Percentiles rank a stretch among this genome's conserved stretches.
These are phyloP conservation scores for Apophysomyces variabilis DNA, from an alignment of 371 early-diverging fungal species.

Conservation along the genomic window DNA sequence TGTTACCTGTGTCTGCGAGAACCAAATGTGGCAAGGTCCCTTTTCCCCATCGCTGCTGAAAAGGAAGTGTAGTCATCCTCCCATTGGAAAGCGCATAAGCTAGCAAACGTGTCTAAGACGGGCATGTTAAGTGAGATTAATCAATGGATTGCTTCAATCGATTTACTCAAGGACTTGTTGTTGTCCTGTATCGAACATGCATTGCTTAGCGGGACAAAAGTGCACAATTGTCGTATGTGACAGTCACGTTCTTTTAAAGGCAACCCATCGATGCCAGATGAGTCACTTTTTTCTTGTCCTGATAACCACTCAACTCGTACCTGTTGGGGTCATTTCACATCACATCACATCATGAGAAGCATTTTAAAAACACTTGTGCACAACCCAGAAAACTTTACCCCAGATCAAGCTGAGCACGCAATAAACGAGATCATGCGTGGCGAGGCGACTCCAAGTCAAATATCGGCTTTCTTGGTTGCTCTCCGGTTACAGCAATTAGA, in stretches of 20 bases:
- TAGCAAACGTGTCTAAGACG: too few relatives aligned
- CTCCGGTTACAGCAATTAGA: slow-evolving; percentile 76
- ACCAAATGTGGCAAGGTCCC: too few relatives aligned
- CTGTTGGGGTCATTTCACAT: background rate
- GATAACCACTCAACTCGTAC: background rate
- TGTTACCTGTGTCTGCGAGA: too few relatives aligned
- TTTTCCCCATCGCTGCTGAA: too few relatives aligned
- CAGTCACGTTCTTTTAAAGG: background rate
- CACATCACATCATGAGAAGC: slow-evolving; percentile 38
- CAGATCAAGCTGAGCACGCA: slow-evolving; percentile 66
- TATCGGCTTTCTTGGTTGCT: slow-evolving; percentile 82
- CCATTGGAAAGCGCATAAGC: too few relatives aligned
- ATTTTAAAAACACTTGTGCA: slow-evolving; percentile 68
- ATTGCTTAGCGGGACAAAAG: too few relatives aligned
- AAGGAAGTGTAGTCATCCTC: too few relatives aligned
- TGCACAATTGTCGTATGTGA: background rate
- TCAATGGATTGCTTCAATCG: too few relatives aligned
- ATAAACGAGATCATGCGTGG: slow-evolving; percentile 80
- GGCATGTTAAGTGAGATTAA: too few relatives aligned
- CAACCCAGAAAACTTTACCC: slow-evolving; percentile 67
- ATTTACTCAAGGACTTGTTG: too few relatives aligned
- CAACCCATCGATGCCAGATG: background rate
- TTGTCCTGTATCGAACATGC: too few relatives aligned
- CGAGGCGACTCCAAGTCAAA: slow-evolving; percentile 79
- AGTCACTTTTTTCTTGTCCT: slow-evolving; percentile 6